Base-by-base conservation (phyloP, 73 alveolate genomes). In the Paramecium pentaurelia region DNA sequence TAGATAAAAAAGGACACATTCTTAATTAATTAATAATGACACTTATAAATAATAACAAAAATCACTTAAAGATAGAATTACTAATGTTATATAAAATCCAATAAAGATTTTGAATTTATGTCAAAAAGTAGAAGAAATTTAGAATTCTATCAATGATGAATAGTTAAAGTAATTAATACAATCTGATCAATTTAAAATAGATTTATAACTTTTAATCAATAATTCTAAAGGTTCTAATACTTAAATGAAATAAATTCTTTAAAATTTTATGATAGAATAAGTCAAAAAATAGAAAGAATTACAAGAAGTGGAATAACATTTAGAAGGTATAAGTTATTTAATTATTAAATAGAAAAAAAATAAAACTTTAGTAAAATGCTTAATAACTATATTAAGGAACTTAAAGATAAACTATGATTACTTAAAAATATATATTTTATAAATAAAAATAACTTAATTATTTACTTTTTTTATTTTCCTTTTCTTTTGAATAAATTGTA, bases 111-210 rank as follows among this genome's bases (percentile, higher is more conserved):
- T 71, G 6, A 4, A 30, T 14, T 30, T 37, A 34, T 71, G 59
- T 71, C n/a, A 32, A 34, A 34, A 37, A 37, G 86, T 71, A 11
- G 36, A 30, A 12, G 86, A 34, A 71, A 71, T 71, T 5, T 30
- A 71, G 34, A n/a, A 71, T 28, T 34, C 14, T 9, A 34, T 71
- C 32, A 71, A 16, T 71, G 86, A 71, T 7, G 60, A 30, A 71
- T 34, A 71, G 32, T 20, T 71, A 22, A 71, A 11, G 59, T 10
- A 71, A 71, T 32, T 71, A 37, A n/a, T 71, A 2, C 16, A 71
- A 71, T 71, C 86, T 4, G 86, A 71, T 71, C 34, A 71, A 34
- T 71, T 71, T 71, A 34, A 71, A 36, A 71, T 71, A 34, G 86
- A 71, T 18, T 71, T 71, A 34, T 71, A 71, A 34, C 59, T 28